A percentile compares a stretch with the other conserved stretches of the same genome.
Conservation (phyloP, 768 basidiomycete genomes). For the Cystofilobasidium capitatum region DNA sequence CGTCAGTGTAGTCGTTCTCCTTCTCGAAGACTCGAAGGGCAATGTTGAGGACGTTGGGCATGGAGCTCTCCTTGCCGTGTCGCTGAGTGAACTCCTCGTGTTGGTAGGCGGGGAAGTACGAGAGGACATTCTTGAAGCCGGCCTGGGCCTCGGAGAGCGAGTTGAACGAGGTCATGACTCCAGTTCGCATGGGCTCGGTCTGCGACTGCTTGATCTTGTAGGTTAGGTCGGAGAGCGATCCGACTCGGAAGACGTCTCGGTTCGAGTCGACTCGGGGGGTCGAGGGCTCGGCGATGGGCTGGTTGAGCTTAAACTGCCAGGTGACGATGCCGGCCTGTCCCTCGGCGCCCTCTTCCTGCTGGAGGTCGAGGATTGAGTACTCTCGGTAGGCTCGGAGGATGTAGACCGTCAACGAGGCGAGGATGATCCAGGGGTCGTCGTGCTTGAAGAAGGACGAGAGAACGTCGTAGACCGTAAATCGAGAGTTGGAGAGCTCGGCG, state of each 20-base stretch:
- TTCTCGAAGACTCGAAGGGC: conserved; percentile 79
- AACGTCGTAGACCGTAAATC: conserved; percentile 94
- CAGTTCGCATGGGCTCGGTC: conserved; percentile 78
- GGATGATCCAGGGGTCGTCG: conserved; percentile 66
- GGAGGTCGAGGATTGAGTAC: conserved; percentile 74
- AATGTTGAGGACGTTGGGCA: conserved; percentile 88
- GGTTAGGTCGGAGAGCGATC: conserved; percentile 88
- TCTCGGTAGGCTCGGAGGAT: conserved; percentile 52
- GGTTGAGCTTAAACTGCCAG: conserved; percentile 93
- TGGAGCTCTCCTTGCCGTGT: conserved; percentile 60
- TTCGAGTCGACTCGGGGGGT: conserved; percentile 40
- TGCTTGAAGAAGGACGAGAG: conserved; percentile 91
- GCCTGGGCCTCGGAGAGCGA: conserved; percentile 44
- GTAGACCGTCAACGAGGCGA: conserved; percentile 49
- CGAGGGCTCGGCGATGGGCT: conserved; percentile 49
- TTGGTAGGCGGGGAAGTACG: conserved; percentile 18
- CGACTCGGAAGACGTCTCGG: conserved; percentile 64
- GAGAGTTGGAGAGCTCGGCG: conserved; percentile 86
- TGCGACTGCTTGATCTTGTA: conserved; percentile 78
- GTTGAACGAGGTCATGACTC: conserved; percentile 84
- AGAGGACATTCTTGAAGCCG: conserved; percentile 28
- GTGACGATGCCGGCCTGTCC: conserved; percentile 73
- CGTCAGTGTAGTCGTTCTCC: conserved; percentile 67
- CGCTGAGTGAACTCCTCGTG: conserved; percentile 50
- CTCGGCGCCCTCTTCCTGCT: conserved; percentile 87